A percentile compares a stretch with the other conserved stretches of the same genome.
These are phyloP conservation scores for Candida xyloterini DNA, from an alignment of 805 yeast genomes.

Conservation along the genomic window DNA sequence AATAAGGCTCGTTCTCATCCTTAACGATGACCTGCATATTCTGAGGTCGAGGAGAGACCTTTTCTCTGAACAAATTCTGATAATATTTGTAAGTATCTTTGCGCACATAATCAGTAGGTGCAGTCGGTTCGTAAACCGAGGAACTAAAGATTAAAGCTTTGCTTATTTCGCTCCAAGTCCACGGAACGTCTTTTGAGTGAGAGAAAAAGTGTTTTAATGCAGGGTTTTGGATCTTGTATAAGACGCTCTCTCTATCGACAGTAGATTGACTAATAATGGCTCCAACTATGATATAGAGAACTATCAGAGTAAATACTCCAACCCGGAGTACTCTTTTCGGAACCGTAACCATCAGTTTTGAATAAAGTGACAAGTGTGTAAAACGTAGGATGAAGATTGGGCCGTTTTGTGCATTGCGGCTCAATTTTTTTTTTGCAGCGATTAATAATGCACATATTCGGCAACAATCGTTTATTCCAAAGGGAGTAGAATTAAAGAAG, in stretches of 20 bases:
- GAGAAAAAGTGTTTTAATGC: background rate
- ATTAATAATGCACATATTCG: too few species aligned
- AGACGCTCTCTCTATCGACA: slow-evolving; percentile 3
- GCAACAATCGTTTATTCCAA: background rate
- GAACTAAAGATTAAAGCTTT: slow-evolving; percentile 12
- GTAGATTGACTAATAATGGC: slow-evolving; percentile 2
- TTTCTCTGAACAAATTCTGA: slow-evolving; percentile 30
- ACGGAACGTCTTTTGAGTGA: slow-evolving; percentile 1
- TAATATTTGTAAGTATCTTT: slow-evolving; percentile 36
- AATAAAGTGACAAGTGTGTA: slow-evolving; percentile 1
- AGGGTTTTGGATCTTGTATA: slow-evolving; percentile 13
- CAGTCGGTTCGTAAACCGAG: slow-evolving; percentile 10
- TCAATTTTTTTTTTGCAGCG: background rate
- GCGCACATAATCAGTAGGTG: slow-evolving; percentile 29
- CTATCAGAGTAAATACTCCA: slow-evolving; percentile 5
- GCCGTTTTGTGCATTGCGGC: background rate
- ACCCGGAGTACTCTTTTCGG: slow-evolving; percentile 14
- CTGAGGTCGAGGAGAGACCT: slow-evolving; percentile 45
- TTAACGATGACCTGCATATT: slow-evolving; percentile 26
- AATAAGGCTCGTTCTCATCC: slow-evolving; percentile 14
- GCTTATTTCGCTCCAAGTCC: slow-evolving; percentile 14
- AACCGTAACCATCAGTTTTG: slow-evolving; percentile 5
- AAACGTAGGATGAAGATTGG: background rate
- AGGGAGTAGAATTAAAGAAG: too few species aligned
- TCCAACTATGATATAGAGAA: slow-evolving; percentile 4